phyloP scores from a whole-genome alignment of 805 yeast species.

The Wickerhamiella cacticola region DNA sequence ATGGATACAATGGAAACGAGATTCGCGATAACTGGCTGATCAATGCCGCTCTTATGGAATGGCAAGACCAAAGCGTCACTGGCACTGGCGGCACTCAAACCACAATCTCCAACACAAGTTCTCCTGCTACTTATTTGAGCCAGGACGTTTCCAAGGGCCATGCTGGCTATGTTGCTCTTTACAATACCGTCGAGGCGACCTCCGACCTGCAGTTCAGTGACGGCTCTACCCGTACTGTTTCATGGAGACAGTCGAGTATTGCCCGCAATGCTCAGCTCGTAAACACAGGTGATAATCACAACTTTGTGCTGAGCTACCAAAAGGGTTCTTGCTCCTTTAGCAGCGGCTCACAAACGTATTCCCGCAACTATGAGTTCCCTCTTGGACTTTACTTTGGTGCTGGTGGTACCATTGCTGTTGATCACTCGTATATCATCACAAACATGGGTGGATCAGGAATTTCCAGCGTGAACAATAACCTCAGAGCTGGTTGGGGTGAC shows the following conservation, averaged over 20 bases:
- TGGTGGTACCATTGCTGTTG: not conserved
- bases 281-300: not conserved
- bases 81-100: constrained; percentile 22
- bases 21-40: constrained; percentile 27
- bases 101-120: not conserved
- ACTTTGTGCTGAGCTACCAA: not conserved
- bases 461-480: constrained; percentile 3
- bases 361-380: constrained; percentile 8
- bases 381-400: not conserved
- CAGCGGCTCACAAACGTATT: not conserved
- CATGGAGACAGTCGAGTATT: constrained; percentile 1
- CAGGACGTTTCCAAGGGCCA: not conserved
- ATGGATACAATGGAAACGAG: constrained; percentile 18
- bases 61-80: constrained; percentile 22
- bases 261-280: constrained; percentile 3
- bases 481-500: constrained; percentile 4
- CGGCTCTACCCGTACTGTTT: not conserved
- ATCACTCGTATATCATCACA: constrained; percentile 8
- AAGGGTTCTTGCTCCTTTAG: not conserved
- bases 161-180: not conserved
- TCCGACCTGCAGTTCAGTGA: constrained; percentile 5
- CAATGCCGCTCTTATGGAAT: constrained; percentile 25
- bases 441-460: not conserved
- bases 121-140: not conserved
- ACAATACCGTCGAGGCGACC: not conserved